Base-by-base conservation (phyloP, 225 moss, liverwort and hornwort species). In the Antitrichia curtipendula region DNA sequence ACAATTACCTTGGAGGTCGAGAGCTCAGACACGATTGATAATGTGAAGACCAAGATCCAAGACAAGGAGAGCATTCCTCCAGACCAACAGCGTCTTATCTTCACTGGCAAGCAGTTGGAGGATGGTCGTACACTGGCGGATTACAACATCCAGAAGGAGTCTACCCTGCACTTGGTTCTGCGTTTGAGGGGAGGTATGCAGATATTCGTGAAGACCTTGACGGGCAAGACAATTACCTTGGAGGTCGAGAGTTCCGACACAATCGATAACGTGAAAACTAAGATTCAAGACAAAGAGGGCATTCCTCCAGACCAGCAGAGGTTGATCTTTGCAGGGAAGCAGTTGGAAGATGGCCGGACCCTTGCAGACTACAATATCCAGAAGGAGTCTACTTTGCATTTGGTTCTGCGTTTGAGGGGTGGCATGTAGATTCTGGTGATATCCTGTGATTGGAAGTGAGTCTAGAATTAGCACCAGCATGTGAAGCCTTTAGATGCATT, bases 331-430 rank as follows among this genome's bases (percentile, higher is more conserved):
- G 76, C 76, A 8, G 53, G 76, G 15, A 76, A 76, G 76, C 76
- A 76, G 53, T 76, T 76, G 24, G 76, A 76, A 14, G 90, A 90
- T 6, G 90, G 90, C 0, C 74, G 90, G 0, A 90, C 87, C 3
- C 16, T 90, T 1, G 90, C 87, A 32, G 90, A 90, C 12, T 90
- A 90, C 49, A 90, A 90, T 7, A 90, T 90, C 7, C 90, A 90
- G 50, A 90, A 90, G 80, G 87, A 90, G 58, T 18, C 12, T 0
- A 90, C 87, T 31, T 5, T 90, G 25, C 90, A 90, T 4, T 23
- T 90, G 38, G 90, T 90, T 25, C 16, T 90, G 14, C 38, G 84
- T 16, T 28, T 90, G 66, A 75, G 84, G 8, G 87, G 88, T 8
- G 90, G 85, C 1, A 54, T 81, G 49, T 82, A 90, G 82, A 61